A percentile compares a stretch with the other conserved stretches of the same genome.
phyloP scores from a whole-genome alignment of 106 monocot genomes.

The Acorus gramineus region DNA sequence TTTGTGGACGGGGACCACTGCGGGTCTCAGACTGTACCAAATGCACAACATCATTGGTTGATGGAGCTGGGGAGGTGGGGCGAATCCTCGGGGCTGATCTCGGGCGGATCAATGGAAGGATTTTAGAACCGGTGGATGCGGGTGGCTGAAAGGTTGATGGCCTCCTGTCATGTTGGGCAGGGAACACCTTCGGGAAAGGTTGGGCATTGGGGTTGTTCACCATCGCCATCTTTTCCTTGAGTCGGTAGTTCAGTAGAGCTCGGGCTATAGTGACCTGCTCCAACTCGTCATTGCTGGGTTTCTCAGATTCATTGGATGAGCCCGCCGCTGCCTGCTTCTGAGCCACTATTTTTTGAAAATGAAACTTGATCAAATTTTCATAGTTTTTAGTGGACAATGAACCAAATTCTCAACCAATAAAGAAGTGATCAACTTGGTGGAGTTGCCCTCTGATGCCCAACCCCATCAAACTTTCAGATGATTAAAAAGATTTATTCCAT shows the following conservation, averaged over 20 bases:
- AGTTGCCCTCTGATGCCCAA: too few relatives aligned
- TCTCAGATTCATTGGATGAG: slow-evolving; percentile 17
- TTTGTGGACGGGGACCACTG: neutral
- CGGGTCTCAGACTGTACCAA: neutral
- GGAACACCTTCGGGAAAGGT: slow-evolving; percentile 71
- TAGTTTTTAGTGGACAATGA: slow-evolving; percentile 11
- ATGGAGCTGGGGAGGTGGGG: slow-evolving; percentile 18
- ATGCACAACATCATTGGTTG: slow-evolving; percentile 10
- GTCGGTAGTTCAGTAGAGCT: slow-evolving; percentile 10
- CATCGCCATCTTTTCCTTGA: slow-evolving; percentile 15
- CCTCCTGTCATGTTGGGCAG: slow-evolving; percentile 32
- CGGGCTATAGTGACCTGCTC: slow-evolving; percentile 30
- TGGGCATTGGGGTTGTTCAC: slow-evolving; percentile 21
- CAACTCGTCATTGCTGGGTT: slow-evolving; percentile 23
- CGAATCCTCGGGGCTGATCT: slow-evolving; percentile 15
- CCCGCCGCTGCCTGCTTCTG: slow-evolving; percentile 55
- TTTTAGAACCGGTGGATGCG: slow-evolving; percentile 8
- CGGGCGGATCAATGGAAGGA: slow-evolving; percentile 11
- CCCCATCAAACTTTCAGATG: too few relatives aligned
- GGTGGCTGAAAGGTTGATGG: neutral
- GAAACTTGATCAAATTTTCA: too few relatives aligned
- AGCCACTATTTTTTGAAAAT: slow-evolving; percentile 40
- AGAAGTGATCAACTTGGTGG: neutral
- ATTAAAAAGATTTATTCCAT: too few relatives aligned
- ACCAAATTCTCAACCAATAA: neutral